A percentile compares a stretch with the other conserved stretches of the same genome.
These are phyloP conservation scores for Pterula multifida DNA, from an alignment of 1,284 basidiomycete genomes.

Conservation along the genomic window DNA sequence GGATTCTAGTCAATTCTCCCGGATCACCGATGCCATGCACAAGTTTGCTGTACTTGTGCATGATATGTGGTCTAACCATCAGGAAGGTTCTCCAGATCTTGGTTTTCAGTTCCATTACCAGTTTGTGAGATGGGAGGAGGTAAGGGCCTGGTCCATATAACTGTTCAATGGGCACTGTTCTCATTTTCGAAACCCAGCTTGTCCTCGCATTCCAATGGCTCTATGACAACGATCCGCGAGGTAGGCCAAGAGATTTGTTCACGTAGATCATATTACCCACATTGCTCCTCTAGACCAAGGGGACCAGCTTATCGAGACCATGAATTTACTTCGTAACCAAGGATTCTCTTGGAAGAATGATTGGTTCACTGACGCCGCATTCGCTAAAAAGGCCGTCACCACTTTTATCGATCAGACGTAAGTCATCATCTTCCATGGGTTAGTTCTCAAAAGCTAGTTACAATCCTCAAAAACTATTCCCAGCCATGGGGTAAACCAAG, in stretches of 20 bases:
- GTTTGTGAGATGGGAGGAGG: slow-evolving; percentile 28
- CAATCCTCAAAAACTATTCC: neutral
- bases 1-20: slow-evolving; percentile 20
- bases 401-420: slow-evolving; percentile 20
- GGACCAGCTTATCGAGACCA: slow-evolving; percentile 22
- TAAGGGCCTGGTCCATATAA: slow-evolving; percentile 4
- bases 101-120: slow-evolving; percentile 29
- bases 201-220: slow-evolving; percentile 26
- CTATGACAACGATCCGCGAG: slow-evolving; percentile 24
- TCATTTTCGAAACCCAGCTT: slow-evolving; percentile 13
- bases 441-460: too few species aligned
- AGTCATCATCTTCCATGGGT: neutral
- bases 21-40: slow-evolving; percentile 25
- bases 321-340: slow-evolving; percentile 23
- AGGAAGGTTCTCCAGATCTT: slow-evolving; percentile 20
- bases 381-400: slow-evolving; percentile 21
- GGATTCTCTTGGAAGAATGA: slow-evolving; percentile 28
- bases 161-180: neutral
- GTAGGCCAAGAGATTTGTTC: slow-evolving; percentile 9
- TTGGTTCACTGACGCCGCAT: slow-evolving; percentile 23
- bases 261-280: neutral
- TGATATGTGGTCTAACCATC: slow-evolving; percentile 20
- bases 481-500: slow-evolving; percentile 27
- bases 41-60: slow-evolving; percentile 21
- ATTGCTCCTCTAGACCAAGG: slow-evolving; percentile 17